Evolutionary conservation across 2,329 filamentous ascomycete genomes (phyloP), one percentile per base, ranked within the genome.

Genomic region (Penicillium paneum): DNA sequence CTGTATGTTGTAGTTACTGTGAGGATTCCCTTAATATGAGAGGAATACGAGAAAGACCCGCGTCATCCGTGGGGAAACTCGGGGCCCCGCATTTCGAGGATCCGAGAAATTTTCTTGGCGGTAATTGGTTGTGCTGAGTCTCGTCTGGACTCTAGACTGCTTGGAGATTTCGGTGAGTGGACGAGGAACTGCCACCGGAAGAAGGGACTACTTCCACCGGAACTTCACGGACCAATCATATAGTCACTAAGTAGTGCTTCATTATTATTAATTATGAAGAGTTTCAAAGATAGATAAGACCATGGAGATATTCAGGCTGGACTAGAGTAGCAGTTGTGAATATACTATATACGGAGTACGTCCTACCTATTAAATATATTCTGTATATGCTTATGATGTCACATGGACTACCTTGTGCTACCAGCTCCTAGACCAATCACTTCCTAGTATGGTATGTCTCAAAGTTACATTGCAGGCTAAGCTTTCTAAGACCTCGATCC

Each of bases 181-280:
- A 43, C 39, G 10, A 29, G 11, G 12, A 34, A 13, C 46, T 50
- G 41, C 52, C 52, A 38, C 45, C 45, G 52, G 52, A 49, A 17
- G 34, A 26, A 5, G 12, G 31, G 13, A 41, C n/a, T n/a, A 39
- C 19, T 31, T 41, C 52, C 45, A 39, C 39, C 52, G 52, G 52
- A 32, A 34, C 15, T 43, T 39, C 32, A 26, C 8, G 7, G 28
- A 12, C 52, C 52, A 54, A 54, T 50, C 34, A 49, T 3, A 32
- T 39, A 2, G 5, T 5, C 15, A n/a, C 6, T 10, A 7, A 31
- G 42, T 40, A 17, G 1, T 7, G 15, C 38, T 19, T 21, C n/a
- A 13, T 13, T 43, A 10, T 8, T 13, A 24, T 24, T 12, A 12
- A 28, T 3, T 3, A 17, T 28, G 13, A 29, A 28, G 8, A 28